phyloP scores from a whole-genome alignment of 164 flowering plant genomes.

The Sedum album region DNA sequence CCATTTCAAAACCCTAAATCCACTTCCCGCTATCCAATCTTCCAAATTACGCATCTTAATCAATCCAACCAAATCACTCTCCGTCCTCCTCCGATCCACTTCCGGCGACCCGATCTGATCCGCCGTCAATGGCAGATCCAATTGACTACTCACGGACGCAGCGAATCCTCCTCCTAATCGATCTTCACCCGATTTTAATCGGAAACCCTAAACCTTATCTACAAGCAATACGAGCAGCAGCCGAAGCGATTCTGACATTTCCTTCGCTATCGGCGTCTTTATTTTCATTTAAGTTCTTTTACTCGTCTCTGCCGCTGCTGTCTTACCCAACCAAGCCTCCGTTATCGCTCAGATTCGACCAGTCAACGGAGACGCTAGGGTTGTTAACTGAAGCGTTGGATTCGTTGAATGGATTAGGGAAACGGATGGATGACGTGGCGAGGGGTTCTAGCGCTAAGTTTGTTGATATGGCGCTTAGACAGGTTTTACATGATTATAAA shows the following conservation, averaged over 20 bases:
- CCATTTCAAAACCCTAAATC: no score
- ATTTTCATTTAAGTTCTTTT: conserved; percentile 68
- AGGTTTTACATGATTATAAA: conserved; percentile 55
- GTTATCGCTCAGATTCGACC: conserved; percentile 48
- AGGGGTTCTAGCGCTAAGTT: background rate
- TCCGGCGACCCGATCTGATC: background rate
- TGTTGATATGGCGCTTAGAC: conserved; percentile 39
- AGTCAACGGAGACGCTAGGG: conserved; percentile 28
- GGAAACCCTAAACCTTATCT: conserved; percentile 42
- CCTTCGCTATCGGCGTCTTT: conserved; percentile 58
- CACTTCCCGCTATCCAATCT: no score
- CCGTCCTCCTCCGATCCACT: background rate
- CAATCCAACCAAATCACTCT: background rate
- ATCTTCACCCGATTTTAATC: conserved; percentile 46
- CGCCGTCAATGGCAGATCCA: background rate
- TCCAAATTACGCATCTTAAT: no score
- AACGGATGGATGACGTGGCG: background rate
- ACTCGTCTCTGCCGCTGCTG: conserved; percentile 72
- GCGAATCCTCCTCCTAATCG: conserved; percentile 71
- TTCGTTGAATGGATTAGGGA: conserved; percentile 18
- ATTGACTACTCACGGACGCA: conserved; percentile 41
- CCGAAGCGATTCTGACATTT: conserved; percentile 38
- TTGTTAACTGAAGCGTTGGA: conserved; percentile 32
- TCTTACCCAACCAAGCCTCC: conserved; percentile 35
- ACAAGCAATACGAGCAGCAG: conserved; percentile 35